These are phyloP conservation scores for Mantamonas sphyraenae DNA, from an alignment of 78 protist species.

Conservation along the genomic window DNA sequence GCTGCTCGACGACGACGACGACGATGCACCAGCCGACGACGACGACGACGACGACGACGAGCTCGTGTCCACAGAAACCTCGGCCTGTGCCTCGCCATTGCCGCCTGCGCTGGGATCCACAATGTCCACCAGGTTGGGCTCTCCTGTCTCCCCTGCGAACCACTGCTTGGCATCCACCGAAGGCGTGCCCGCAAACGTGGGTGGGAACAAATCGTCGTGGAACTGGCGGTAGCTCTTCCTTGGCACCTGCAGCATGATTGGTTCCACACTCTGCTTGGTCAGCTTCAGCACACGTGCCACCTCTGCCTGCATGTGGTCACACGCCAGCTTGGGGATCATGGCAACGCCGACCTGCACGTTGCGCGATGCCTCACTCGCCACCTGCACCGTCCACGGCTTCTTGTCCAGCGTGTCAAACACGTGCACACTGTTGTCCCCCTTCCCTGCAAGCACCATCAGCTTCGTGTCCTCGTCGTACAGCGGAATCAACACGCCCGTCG, in stretches of 20 bases:
- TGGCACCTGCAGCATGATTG: not conserved
- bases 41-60: too few species aligned
- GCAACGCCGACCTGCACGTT: too few species aligned
- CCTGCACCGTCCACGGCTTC: too few species aligned
- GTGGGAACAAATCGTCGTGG: slow-evolving; percentile 42
- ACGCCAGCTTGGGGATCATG: not conserved
- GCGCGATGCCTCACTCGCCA: too few species aligned
- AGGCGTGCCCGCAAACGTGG: slow-evolving; percentile 19
- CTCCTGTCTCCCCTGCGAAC: slow-evolving; percentile 36
- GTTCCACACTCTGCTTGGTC: not conserved
- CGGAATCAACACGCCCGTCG: slow-evolving; percentile 81
- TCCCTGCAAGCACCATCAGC: slow-evolving; percentile 84
- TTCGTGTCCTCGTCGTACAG: slow-evolving; percentile 80
- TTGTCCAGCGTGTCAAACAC: too few species aligned
- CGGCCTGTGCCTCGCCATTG: too few species aligned
- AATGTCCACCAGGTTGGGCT: too few species aligned
- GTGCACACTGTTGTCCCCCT: too few species aligned
- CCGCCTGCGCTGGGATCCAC: too few species aligned
- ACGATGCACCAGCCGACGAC: too few species aligned
- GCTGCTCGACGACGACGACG: too few species aligned
- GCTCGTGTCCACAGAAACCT: too few species aligned
- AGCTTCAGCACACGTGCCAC: not conserved
- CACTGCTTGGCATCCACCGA: slow-evolving; percentile 36
- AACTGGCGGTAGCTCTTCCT: not conserved
- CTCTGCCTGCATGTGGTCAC: not conserved